Percentiles rank a stretch among this genome's conserved stretches.
These are phyloP conservation scores for Sporothrix humicola DNA, from an alignment of 2,329 filamentous ascomycete genomes.

Conservation along the genomic window DNA sequence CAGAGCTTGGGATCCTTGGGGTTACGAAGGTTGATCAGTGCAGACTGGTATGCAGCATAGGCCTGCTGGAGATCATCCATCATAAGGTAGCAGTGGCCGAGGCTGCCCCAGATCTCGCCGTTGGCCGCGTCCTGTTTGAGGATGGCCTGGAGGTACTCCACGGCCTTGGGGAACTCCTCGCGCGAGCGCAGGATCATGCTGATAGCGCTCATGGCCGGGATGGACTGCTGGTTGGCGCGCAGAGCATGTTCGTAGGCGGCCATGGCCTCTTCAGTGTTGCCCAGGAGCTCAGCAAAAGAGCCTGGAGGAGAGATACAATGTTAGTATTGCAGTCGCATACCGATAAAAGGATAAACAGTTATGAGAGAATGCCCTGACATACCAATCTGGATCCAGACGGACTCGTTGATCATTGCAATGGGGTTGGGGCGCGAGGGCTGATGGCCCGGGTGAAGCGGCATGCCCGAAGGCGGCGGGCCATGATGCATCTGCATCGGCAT, in stretches of 20 bases:
- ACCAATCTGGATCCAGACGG: conserved; percentile 93
- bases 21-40: conserved; percentile 87
- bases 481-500: conserved; percentile 71
- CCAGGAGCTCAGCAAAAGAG: conserved; percentile 83
- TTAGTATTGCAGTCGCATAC: neutral
- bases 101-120: conserved; percentile 94
- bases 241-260: conserved; percentile 89
- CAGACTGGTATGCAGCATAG: conserved; percentile 95
- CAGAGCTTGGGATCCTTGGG: conserved; percentile 98
- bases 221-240: conserved; percentile 84
- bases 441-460: conserved; percentile 44
- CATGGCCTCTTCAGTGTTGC: conserved; percentile 87
- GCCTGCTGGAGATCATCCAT: conserved; percentile 97
- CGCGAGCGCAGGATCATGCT: conserved; percentile 88
- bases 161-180: conserved; percentile 91
- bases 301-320: conserved; percentile 56
- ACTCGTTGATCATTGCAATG: conserved; percentile 74
- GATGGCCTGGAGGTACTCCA: conserved; percentile 90
- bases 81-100: conserved; percentile 99
- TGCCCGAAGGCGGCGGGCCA: conserved; percentile 57
- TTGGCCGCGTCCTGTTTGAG: conserved; percentile 87
- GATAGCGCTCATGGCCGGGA: conserved; percentile 91
- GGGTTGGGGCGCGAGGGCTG: conserved; percentile 73
- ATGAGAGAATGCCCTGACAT: conserved; percentile 47
- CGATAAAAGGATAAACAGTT: neutral